Percentiles rank a stretch among this genome's conserved stretches.
Conservation (phyloP, 176 grass and related monocot genomes). For the Oropetium thomaeum region DNA sequence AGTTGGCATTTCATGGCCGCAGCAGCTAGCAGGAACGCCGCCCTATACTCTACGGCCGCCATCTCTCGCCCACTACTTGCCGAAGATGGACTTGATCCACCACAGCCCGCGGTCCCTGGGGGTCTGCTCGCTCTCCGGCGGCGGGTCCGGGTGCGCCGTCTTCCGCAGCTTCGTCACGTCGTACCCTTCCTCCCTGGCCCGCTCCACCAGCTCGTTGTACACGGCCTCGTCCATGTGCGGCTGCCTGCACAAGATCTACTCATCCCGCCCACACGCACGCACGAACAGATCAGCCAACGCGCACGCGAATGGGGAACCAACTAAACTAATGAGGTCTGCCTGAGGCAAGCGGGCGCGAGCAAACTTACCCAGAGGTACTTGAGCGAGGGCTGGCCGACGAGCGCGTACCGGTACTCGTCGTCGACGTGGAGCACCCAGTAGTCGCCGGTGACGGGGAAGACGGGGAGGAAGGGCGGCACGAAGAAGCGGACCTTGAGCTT, state of each 20-base stretch:
- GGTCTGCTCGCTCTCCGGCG: constrained; percentile 47
- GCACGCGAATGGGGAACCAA: neutral
- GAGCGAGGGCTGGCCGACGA: constrained; percentile 76
- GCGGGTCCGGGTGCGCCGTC: constrained; percentile 53
- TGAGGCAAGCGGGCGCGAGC: too few species aligned
- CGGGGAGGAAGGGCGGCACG: constrained; percentile 72
- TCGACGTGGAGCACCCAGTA: constrained; percentile 92
- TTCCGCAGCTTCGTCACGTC: constrained; percentile 58
- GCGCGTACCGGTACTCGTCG: constrained; percentile 63
- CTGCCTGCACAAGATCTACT: constrained; percentile 68
- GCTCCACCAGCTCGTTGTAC: constrained; percentile 52
- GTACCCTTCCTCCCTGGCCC: constrained; percentile 59
- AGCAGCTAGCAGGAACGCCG: neutral
- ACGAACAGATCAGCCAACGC: neutral
- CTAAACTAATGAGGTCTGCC: too few species aligned
- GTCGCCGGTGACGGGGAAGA: constrained; percentile 76
- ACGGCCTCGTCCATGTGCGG: constrained; percentile 56
- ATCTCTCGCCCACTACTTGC: constrained; percentile 30
- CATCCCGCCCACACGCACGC: neutral
- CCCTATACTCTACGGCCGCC: neutral
- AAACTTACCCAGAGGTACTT: constrained; percentile 80
- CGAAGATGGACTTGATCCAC: constrained; percentile 88
- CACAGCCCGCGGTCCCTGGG: constrained; percentile 51
- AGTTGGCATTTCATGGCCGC: neutral
- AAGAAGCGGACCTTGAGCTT: constrained; percentile 78